A percentile compares a stretch with the other conserved stretches of the same genome.
Conservation (phyloP, 2,329 filamentous ascomycete genomes). For the Colletotrichum truncatum region DNA sequence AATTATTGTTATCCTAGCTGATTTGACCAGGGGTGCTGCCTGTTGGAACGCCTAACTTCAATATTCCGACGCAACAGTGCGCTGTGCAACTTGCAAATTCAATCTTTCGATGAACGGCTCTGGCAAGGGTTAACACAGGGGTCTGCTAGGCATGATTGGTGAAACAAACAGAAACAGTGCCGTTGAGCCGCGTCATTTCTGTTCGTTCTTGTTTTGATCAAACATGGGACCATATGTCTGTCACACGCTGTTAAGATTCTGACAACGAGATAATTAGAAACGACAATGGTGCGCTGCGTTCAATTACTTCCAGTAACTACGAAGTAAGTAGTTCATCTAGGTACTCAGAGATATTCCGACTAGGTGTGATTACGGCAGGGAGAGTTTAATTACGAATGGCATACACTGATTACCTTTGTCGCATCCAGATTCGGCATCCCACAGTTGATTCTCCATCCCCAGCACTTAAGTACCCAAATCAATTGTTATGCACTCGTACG, state of each 20-base stretch:
- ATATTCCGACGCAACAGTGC: neutral
- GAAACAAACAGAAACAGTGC: slow-evolving; percentile 16
- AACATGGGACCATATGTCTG: neutral
- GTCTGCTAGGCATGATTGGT: neutral
- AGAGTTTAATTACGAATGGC: neutral
- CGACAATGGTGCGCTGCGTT: neutral
- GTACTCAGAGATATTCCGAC: neutral
- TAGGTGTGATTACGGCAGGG: neutral
- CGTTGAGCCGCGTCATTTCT: slow-evolving; percentile 11
- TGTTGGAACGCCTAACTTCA: neutral
- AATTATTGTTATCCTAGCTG: neutral
- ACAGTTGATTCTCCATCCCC: neutral
- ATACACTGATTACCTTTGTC: neutral
- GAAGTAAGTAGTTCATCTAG: no score
- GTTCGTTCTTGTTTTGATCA: slow-evolving; percentile 9
- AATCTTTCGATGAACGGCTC: neutral
- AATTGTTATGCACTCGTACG: neutral
- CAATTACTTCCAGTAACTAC: no score
- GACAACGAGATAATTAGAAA: neutral
- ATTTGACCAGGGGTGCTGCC: neutral
- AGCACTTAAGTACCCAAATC: neutral
- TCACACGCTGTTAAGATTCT: neutral
- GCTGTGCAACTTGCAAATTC: neutral
- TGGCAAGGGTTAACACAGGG: neutral
- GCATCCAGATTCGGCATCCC: neutral